Evolutionary conservation across 768 basidiomycete species (phyloP), one percentile per base, ranked within the genome.

Genomic region (Infundibulicybe gibba): DNA sequence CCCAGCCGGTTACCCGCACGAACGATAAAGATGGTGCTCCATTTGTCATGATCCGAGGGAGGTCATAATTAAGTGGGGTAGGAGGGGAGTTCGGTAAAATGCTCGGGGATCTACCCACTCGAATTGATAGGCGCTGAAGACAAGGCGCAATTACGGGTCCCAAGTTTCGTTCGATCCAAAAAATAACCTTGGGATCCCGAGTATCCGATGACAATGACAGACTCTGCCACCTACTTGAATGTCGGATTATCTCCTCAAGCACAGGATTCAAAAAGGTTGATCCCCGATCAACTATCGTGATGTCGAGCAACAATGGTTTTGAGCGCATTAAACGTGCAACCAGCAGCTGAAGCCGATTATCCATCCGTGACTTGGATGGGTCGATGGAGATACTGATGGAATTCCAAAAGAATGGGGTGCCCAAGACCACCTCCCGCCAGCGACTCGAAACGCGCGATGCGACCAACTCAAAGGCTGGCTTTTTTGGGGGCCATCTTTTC

Each of bases 381-480:
- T 55, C 25, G 25, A 25, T 25, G 25, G 25, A 25, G 8, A 25
- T 25, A 25, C 62, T 48, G 48, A 77, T 66, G 30, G 54, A 59
- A 33, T 64, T 69, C 79, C 79, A 80, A 1, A 79, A 56, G 3
- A 71, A 56, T 3, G 74, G 70, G 0, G 68, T 74, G 11, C 58
- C 56, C 31, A 74, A 53, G 9, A 68, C 66, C 11, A 74, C 48
- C 11, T 61, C 53, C 15, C 77, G 66, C 76, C 77, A 80, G 33
- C 58, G 60, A 31, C 59, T 58, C 5, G 70, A 79, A 2, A 79
- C 74, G 41, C 73, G 74, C 0, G 76, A 74, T 10, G 68, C 66
- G 2, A 62, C 48, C 6, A 79, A 58, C 44, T 69, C 67, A 39
- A 70, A 70, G 0, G 60, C 57, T 32, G 49, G 44, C 32, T 40